Percentiles rank a stretch among this genome's conserved stretches.
phyloP scores from a whole-genome alignment of 495 filamentous ascomycete genomes.

The Podospora fimiseda region DNA sequence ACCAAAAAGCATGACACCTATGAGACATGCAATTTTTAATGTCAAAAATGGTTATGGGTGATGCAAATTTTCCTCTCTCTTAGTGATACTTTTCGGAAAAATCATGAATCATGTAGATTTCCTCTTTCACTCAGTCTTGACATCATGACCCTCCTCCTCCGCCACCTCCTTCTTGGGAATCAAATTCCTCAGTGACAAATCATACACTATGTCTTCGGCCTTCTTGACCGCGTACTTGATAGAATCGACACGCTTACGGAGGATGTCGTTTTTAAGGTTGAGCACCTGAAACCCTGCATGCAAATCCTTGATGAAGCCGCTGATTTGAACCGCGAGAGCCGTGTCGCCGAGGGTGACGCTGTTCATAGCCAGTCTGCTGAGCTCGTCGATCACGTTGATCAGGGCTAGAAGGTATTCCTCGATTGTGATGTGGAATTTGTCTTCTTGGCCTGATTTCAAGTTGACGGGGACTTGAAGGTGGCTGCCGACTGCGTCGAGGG shows the following conservation, averaged over 20 bases:
- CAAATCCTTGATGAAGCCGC: slow-evolving; percentile 88
- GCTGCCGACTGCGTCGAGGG: slow-evolving; percentile 78
- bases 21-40: background rate
- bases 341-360: slow-evolving; percentile 91
- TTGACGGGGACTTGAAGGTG: slow-evolving; percentile 88
- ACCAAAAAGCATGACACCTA: too few species aligned
- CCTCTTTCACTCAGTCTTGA: background rate
- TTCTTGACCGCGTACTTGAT: slow-evolving; percentile 98
- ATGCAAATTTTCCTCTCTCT: background rate
- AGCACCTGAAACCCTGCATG: slow-evolving; percentile 94
- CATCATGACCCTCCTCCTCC: background rate
- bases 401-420: slow-evolving; percentile 92
- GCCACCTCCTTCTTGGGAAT: slow-evolving; percentile 45
- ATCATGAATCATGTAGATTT: background rate
- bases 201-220: slow-evolving; percentile 96
- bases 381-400: slow-evolving; percentile 81
- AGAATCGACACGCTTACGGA: slow-evolving; percentile 81
- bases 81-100: background rate
- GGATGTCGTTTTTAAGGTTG: slow-evolving; percentile 90
- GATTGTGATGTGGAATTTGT: slow-evolving; percentile 82
- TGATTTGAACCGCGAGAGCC: slow-evolving; percentile 73
- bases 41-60: background rate
- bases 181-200: slow-evolving; percentile 79
- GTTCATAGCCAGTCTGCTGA: slow-evolving; percentile 89
- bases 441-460: slow-evolving; percentile 71